A percentile compares a stretch with the other conserved stretches of the same genome.
These are phyloP conservation scores for Colletotrichum gloeosporioides DNA, from an alignment of 2,329 filamentous ascomycete species.

Conservation along the genomic window DNA sequence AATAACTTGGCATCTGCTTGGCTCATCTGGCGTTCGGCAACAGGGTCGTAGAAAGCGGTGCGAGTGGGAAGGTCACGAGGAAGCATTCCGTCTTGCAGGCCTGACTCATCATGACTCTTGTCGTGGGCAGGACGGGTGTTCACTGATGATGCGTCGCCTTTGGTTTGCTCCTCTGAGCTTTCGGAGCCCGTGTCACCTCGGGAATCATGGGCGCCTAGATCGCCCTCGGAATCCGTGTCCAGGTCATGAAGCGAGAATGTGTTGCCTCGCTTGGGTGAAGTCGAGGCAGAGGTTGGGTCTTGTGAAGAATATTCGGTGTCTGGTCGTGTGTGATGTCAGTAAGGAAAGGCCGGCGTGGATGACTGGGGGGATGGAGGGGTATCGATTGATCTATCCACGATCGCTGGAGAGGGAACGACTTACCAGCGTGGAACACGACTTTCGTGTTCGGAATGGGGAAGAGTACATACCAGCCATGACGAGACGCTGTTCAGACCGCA, in stretches of 20 bases:
- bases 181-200: slow-evolving; percentile 18
- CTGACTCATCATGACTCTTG: neutral
- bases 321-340: neutral
- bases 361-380: neutral
- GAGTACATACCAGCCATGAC: slow-evolving; percentile 24
- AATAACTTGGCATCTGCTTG: slow-evolving; percentile 95
- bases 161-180: neutral
- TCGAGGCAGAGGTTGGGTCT: slow-evolving; percentile 20
- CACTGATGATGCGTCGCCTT: neutral
- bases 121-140: neutral
- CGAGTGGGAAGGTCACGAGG: slow-evolving; percentile 66
- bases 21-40: slow-evolving; percentile 92
- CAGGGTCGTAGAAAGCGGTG: slow-evolving; percentile 92
- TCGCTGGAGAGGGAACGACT: neutral
- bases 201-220: neutral
- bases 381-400: neutral
- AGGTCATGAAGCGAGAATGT: slow-evolving; percentile 6
- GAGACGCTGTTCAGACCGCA: neutral
- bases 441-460: neutral
- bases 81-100: slow-evolving; percentile 61
- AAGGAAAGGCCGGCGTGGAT: neutral
- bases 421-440: slow-evolving; percentile 16
- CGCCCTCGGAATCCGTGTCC: slow-evolving; percentile 20
- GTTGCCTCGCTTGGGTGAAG: slow-evolving; percentile 18
- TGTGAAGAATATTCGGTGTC: neutral